Conservation (phyloP, 306 rosid species). For the Sindora glabra region DNA sequence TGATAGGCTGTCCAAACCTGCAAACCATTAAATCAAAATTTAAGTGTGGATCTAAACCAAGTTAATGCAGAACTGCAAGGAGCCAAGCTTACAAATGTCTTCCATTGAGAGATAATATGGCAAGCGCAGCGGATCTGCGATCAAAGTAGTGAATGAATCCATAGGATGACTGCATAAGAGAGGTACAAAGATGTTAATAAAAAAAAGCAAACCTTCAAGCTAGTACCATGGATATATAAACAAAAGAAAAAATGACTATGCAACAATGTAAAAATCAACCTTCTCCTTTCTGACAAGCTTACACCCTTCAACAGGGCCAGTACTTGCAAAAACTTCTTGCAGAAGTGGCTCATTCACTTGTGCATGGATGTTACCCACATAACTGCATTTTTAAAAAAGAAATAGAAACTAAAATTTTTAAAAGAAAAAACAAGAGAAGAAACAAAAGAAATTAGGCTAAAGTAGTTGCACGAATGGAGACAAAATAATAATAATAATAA, state of each 20-base stretch:
- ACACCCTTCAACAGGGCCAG: slow-evolving; percentile 91
- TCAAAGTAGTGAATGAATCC: slow-evolving; percentile 95
- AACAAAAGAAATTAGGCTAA: slow-evolving; percentile 28
- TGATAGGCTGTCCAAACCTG: slow-evolving; percentile 98
- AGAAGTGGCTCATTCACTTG: slow-evolving; percentile 96
- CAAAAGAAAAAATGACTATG: slow-evolving; percentile 4
- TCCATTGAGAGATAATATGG: slow-evolving; percentile 89
- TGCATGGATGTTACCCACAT: slow-evolving; percentile 88
- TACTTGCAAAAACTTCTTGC: slow-evolving; percentile 93
- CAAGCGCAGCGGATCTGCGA: slow-evolving; percentile 93
- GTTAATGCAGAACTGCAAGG: not conserved
- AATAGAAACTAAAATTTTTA: slow-evolving; percentile 36
- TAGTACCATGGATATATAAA: not conserved
- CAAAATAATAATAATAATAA: not conserved
- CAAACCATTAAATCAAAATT: slow-evolving; percentile 18
- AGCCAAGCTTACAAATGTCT: slow-evolving; percentile 77
- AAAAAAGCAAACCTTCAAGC: not conserved
- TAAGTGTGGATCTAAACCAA: slow-evolving; percentile 12
- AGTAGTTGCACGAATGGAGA: too few species aligned
- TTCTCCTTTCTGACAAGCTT: slow-evolving; percentile 94
- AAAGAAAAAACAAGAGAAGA: slow-evolving; percentile 33
- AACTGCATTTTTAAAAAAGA: slow-evolving; percentile 67
- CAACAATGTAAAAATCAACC: slow-evolving; percentile 25
- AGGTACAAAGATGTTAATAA: slow-evolving; percentile 6
- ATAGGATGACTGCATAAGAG: slow-evolving; percentile 86